Evolutionary conservation across 2,329 filamentous ascomycete species (phyloP), one percentile per base, ranked within the genome.

Genomic region (Microdochium paspali): DNA sequence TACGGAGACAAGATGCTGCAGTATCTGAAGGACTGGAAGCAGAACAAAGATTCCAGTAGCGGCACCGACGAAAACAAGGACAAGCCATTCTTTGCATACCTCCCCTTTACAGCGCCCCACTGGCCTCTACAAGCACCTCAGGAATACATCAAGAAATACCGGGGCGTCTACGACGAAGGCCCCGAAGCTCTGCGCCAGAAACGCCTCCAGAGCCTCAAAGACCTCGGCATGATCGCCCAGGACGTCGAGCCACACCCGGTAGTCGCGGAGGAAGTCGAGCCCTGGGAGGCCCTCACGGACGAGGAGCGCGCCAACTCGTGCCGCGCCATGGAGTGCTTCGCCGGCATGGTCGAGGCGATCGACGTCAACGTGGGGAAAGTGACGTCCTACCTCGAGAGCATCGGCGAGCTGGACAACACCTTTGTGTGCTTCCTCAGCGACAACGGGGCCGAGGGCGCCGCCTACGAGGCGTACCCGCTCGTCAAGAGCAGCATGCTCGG

Each of bases 351-450:
- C 3, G 78, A 83, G 48, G 68, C 68, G 46, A 82, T 83, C 46
- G 80, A 84, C 54, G 58, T 59, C 49, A 79, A 81, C 49, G 71
- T 84, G 18, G 79, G 79, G 31, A 76, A 75, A 48, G 73, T 83
- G 2, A 63, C 81, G 21, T 65, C 76, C 30, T 76, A 81, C 53
- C 69, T 83, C 2, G 65, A 75, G 48, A 58, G 69, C 40, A 75
- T 71, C 2, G 76, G 71, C 48, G 79, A 84, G 56, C 66, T 79
- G 1, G 79, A 84, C 51, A 81, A 83, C 58, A 84, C 80, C 2
- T 77, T 83, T 50, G 68, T 84, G 45, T 71, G 74, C 56, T 83
- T 84, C 67, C 74, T 82, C 66, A 77, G 71, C 1, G 79, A 83
- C 61, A 83, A 83, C 51, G 79, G 79, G 2, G 78, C 78, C 10